Evolutionary conservation across 345 rosid genomes (phyloP), one percentile per base, ranked within the genome.

Genomic region (Conringia planisiliqua): DNA sequence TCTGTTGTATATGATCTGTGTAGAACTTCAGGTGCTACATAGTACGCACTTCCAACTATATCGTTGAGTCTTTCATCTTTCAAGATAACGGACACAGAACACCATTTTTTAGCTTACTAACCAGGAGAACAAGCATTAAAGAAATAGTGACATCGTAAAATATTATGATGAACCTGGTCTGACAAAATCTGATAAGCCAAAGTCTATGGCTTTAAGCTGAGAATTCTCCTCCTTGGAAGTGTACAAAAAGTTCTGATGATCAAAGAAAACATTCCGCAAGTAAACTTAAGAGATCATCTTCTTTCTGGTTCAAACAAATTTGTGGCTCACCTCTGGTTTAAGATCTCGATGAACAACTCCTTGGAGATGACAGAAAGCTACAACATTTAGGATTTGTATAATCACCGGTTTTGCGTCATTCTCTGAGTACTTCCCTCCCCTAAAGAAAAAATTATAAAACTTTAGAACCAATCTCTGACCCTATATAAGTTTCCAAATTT

Each of bases 281-380:
- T 17, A 26, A 56, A 47, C 2, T n/a, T 22, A 57, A 8, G 5
- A 59, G 17, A 44, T 52, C 54, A 43, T 40, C 24, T 26, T 54
- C 58, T 62, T 30, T 42, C 9, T 1, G 59, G 12, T 68, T 48
- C 8, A 68, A 54, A 62, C 16, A 51, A 60, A 30, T 7, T 12
- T 8, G 5, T 17, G 58, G 50, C 68, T 79, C 75, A 90, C 99
- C 98, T 95, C 99, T 71, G 96, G 98, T 83, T 95, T 95, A 72
- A 95, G 90, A 76, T 92, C 99, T 75, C 98, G 83, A 75, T 95
- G 99, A 80, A 90, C 97, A 74, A 95, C 97, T 27, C 98, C 99
- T 68, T 90, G 99, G 50, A 95, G 90, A 85, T 95, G 99, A 82
- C 92, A 95, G 76, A 88, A 95, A 33, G 97, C 87, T 63, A 92